Evolutionary conservation across 2,329 filamentous ascomycete species (phyloP).

Genomic region (Juglanconis oblonga): DNA sequence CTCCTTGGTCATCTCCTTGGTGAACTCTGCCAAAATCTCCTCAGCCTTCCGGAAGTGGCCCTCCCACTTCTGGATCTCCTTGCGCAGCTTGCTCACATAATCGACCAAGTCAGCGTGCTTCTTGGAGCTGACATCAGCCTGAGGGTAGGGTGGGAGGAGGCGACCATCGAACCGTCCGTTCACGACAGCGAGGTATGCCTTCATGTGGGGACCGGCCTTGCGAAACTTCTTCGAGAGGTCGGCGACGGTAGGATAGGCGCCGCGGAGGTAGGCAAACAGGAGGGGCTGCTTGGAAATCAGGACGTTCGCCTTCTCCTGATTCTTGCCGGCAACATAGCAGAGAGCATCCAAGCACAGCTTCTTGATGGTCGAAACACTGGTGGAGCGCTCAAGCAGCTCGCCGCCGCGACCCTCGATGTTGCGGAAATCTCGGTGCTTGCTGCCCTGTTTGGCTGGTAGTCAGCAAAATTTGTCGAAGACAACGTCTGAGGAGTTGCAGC

Average conservation of each 20-base stretch:
- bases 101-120: not conserved
- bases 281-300: not conserved
- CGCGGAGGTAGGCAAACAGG: not conserved
- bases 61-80: not conserved
- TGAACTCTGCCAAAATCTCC: not conserved
- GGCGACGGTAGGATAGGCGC: no score
- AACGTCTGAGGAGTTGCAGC: no score
- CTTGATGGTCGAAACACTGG: not conserved
- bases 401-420: not conserved
- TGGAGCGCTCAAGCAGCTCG: not conserved
- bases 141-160: not conserved
- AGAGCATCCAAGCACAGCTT: not conserved
- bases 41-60: not conserved
- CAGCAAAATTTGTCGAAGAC: no score
- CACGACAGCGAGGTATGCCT: not conserved
- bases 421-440: not conserved
- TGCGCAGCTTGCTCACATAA: not conserved
- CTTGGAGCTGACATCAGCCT: not conserved
- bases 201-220: not conserved
- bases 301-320: not conserved
- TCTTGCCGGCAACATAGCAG: not conserved
- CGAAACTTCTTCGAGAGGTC: no score
- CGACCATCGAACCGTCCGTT: not conserved
- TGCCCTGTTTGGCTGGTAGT: no score
- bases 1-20: no score